phyloP scores from a whole-genome alignment of 208 protist species.

The Histomonas meleagridis region DNA sequence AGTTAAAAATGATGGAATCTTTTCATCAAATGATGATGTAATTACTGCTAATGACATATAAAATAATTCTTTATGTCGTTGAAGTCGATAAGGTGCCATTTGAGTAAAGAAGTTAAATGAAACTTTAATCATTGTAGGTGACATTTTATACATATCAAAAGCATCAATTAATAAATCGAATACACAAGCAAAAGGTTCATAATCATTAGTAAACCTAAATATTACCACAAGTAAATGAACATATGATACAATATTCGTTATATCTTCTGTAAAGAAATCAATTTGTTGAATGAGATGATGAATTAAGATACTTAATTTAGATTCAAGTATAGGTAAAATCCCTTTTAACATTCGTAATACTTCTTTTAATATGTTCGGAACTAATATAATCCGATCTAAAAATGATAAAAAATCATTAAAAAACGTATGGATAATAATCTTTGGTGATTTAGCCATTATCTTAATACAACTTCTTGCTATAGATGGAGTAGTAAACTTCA shows the following conservation, averaged over 20 bases:
- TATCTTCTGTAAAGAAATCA: background rate
- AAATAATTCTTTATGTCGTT: background rate
- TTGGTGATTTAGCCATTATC: background rate
- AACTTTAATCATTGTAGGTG: background rate
- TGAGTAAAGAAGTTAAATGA: background rate
- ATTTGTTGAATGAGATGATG: background rate
- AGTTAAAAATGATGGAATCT: background rate
- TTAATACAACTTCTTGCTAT: background rate
- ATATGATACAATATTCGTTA: background rate
- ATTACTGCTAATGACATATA: background rate
- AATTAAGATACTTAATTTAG: background rate
- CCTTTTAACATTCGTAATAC: background rate
- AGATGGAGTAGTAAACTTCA: background rate
- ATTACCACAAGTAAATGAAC: background rate
- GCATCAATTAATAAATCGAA: background rate
- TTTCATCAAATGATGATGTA: background rate
- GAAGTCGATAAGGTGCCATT: background rate
- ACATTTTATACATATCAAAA: background rate
- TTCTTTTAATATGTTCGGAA: background rate
- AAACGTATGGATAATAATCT: background rate
- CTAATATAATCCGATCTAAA: background rate
- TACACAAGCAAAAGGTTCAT: background rate
- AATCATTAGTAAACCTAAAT: background rate
- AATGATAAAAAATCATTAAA: background rate
- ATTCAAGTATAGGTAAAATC: background rate